Percentiles rank a stretch among this genome's conserved stretches.
Evolutionary conservation across 768 basidiomycete species (phyloP).

Genomic region (Crepidotus variabilis): DNA sequence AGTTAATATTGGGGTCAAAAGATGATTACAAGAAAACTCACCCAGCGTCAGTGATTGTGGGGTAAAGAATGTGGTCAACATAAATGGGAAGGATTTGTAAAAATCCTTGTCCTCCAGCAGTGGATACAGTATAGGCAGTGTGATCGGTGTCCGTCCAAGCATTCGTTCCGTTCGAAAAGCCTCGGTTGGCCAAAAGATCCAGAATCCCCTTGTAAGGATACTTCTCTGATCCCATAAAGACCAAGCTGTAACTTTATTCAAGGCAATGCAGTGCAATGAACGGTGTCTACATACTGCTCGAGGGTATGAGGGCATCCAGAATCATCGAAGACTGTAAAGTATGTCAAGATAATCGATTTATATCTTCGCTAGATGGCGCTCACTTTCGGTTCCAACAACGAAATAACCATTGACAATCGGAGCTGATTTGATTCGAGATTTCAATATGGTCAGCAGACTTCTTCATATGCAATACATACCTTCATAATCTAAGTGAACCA

Average conservation of each 20-base stretch:
- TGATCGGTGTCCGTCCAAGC: constrained; percentile 98
- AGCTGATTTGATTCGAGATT: constrained; percentile 36
- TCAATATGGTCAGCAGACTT: background rate
- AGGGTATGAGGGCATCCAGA: constrained; percentile 94
- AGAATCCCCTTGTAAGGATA: constrained; percentile 97
- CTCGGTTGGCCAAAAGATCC: constrained; percentile 91
- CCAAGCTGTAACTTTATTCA: constrained; percentile 45
- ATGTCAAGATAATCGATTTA: background rate
- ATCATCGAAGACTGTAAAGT: constrained; percentile 78
- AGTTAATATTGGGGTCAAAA: background rate
- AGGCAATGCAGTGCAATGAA: background rate
- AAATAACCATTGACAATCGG: constrained; percentile 92
- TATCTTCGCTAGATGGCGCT: constrained; percentile 4
- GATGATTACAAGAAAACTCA: constrained; percentile 33
- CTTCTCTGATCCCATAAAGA: constrained; percentile 94
- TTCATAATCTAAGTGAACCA: constrained; percentile 90
- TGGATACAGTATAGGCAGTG: constrained; percentile 93
- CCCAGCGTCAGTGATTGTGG: constrained; percentile 86
- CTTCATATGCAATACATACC: constrained; percentile 39
- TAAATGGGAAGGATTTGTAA: constrained; percentile 85
- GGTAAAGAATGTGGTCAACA: constrained; percentile 95
- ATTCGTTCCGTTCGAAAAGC: constrained; percentile 88
- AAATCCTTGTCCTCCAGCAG: constrained; percentile 92
- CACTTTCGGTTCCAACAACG: constrained; percentile 87
- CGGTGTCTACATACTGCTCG: constrained; percentile 61